Percentiles rank a stretch among this genome's conserved stretches.
These are phyloP conservation scores for Arbutus unedo DNA, from an alignment of 148 eudicot genomes.

Conservation along the genomic window DNA sequence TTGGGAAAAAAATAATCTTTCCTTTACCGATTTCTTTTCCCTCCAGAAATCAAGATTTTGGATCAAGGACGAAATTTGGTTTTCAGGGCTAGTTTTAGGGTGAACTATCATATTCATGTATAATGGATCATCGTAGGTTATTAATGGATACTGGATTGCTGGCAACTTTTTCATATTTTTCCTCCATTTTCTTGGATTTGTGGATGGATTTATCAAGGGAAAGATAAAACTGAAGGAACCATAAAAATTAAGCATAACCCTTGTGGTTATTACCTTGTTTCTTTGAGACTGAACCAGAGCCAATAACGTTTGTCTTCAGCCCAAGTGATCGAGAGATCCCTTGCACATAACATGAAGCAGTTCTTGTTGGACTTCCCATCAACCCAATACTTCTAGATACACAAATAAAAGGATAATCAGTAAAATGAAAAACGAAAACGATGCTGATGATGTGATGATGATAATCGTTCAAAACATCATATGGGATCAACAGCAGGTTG, in stretches of 20 bases:
- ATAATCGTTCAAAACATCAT: not conserved
- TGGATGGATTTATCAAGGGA: not conserved
- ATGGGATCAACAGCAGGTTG: not conserved
- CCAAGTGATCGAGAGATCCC: constrained; percentile 53
- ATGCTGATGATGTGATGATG: not conserved
- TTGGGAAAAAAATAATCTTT: not conserved
- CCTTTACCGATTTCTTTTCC: not conserved
- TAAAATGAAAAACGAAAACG: not conserved
- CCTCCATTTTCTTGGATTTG: not conserved
- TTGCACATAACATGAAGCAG: constrained; percentile 58
- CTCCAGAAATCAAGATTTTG: not conserved
- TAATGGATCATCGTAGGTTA: not conserved
- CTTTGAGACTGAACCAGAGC: constrained; percentile 41
- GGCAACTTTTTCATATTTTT: not conserved
- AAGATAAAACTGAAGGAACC: not conserved
- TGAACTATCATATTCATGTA: not conserved
- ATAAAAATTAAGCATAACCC: not conserved
- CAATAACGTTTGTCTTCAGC: constrained; percentile 48
- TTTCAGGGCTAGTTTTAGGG: not conserved
- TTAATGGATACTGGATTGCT: not conserved
- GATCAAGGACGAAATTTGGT: not conserved
- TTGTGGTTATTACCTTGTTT: constrained; percentile 36
- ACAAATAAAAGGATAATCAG: not conserved
- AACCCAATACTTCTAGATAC: constrained; percentile 57
- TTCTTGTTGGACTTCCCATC: constrained; percentile 39